These are phyloP conservation scores for Cyberlindnera sargentensis DNA, from an alignment of 805 yeast species.

Conservation along the genomic window DNA sequence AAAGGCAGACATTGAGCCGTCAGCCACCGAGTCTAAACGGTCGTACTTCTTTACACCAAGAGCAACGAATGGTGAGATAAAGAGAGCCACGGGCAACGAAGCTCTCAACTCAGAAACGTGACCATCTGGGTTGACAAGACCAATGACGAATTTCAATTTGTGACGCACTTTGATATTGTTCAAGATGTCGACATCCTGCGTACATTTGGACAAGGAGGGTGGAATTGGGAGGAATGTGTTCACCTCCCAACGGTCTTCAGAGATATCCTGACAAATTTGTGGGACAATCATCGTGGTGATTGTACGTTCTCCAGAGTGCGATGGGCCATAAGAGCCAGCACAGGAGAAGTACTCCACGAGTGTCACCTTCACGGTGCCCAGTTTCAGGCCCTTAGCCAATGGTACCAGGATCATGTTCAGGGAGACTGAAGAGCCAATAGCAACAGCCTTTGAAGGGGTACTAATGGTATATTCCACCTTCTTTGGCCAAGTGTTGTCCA, in stretches of 20 bases:
- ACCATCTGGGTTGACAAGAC: slow-evolving; percentile 81
- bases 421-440: slow-evolving; percentile 77
- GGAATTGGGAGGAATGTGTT: slow-evolving; percentile 59
- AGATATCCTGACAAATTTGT: slow-evolving; percentile 17
- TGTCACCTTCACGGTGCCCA: slow-evolving; percentile 67
- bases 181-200: slow-evolving; percentile 80
- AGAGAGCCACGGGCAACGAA: slow-evolving; percentile 71
- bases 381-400: slow-evolving; percentile 64
- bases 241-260: slow-evolving; percentile 69
- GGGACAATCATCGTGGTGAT: slow-evolving; percentile 46
- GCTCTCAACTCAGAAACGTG: slow-evolving; percentile 91
- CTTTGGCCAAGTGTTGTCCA: slow-evolving; percentile 92
- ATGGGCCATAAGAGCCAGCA: slow-evolving; percentile 50
- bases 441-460: slow-evolving; percentile 81
- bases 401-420: slow-evolving; percentile 72
- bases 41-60: slow-evolving; percentile 41
- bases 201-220: slow-evolving; percentile 60
- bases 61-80: slow-evolving; percentile 78
- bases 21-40: slow-evolving; percentile 17
- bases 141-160: slow-evolving; percentile 74
- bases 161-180: slow-evolving; percentile 77
- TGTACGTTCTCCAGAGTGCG: slow-evolving; percentile 55
- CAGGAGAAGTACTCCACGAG: slow-evolving; percentile 63
- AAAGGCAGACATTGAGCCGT: slow-evolving; percentile 15
- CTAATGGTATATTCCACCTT: slow-evolving; percentile 87